These are phyloP conservation scores for Coemansia sp. DNA, from an alignment of 192 early-diverging fungal genomes.

Conservation along the genomic window DNA sequence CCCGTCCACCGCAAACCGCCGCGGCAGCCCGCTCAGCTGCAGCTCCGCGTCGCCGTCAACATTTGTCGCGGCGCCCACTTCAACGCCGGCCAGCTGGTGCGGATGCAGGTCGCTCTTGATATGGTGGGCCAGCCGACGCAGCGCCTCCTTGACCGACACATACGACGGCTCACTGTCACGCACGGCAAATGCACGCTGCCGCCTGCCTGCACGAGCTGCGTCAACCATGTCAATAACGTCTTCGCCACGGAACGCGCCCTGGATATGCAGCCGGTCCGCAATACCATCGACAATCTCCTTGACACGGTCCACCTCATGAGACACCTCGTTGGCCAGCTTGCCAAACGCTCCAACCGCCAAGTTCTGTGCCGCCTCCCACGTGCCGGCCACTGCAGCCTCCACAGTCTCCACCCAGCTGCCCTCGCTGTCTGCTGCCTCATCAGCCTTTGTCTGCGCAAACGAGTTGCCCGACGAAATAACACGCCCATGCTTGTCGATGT, in stretches of 20 bases:
- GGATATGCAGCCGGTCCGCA: conserved; percentile 29
- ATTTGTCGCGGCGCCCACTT: conserved; percentile 21
- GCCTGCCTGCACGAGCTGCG: not conserved
- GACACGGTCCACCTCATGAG: conserved; percentile 23
- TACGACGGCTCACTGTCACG: conserved; percentile 20
- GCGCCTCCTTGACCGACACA: conserved; percentile 64
- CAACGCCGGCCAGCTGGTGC: conserved; percentile 29
- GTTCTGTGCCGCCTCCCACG: conserved; percentile 38
- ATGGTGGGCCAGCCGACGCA: conserved; percentile 60
- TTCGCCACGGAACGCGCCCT: conserved; percentile 10
- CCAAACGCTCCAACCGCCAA: conserved; percentile 32
- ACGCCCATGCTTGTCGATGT: conserved; percentile 40
- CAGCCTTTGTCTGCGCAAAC: conserved; percentile 10
- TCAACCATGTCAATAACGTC: conserved; percentile 24
- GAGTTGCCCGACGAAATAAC: conserved; percentile 55
- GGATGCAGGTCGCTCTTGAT: conserved; percentile 59
- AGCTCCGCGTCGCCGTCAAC: conserved; percentile 42
- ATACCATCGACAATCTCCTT: conserved; percentile 25
- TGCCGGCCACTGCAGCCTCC: conserved; percentile 28
- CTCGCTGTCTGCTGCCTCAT: not conserved
- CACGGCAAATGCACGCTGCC: conserved; percentile 11
- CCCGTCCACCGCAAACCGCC: conserved; percentile 29
- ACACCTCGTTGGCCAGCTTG: conserved; percentile 16
- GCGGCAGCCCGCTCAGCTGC: conserved; percentile 22
- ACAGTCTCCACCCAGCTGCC: conserved; percentile 15